Conservation (phyloP, 1,284 basidiomycete genomes). For the Meira nashicola region DNA sequence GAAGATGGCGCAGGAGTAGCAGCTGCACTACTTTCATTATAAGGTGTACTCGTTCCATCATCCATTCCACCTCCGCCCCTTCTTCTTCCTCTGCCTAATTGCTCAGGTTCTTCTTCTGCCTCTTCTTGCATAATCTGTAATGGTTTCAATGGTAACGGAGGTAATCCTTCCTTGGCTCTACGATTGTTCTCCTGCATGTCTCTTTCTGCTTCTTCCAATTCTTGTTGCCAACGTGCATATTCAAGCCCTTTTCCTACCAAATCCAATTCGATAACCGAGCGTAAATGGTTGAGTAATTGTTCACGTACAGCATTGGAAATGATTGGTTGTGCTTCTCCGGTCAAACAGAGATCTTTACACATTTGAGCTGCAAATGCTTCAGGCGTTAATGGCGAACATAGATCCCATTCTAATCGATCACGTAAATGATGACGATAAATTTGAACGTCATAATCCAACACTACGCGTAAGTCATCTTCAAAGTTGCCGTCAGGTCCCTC, state of each 20-base stretch:
- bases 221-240: slow-evolving; percentile 31
- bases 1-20: neutral
- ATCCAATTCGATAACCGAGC: slow-evolving; percentile 87
- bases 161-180: slow-evolving; percentile 59
- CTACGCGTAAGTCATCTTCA: slow-evolving; percentile 48
- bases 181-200: slow-evolving; percentile 28
- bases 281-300: slow-evolving; percentile 85
- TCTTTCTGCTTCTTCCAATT: slow-evolving; percentile 20
- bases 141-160: slow-evolving; percentile 57
- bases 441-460: slow-evolving; percentile 78
- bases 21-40: neutral
- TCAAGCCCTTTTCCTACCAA: slow-evolving; percentile 61
- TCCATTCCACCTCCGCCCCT: slow-evolving; percentile 3
- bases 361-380: slow-evolving; percentile 76
- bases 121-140: slow-evolving; percentile 15
- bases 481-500: slow-evolving; percentile 18
- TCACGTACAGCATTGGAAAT: slow-evolving; percentile 90
- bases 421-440: slow-evolving; percentile 82
- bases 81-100: slow-evolving; percentile 4
- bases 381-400: slow-evolving; percentile 84
- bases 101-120: neutral
- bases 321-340: slow-evolving; percentile 79
- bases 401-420: slow-evolving; percentile 97
- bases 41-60: neutral
- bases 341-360: slow-evolving; percentile 78